phyloP scores from a whole-genome alignment of 2,329 filamentous ascomycete species.

The Escovopsis sp. region DNA sequence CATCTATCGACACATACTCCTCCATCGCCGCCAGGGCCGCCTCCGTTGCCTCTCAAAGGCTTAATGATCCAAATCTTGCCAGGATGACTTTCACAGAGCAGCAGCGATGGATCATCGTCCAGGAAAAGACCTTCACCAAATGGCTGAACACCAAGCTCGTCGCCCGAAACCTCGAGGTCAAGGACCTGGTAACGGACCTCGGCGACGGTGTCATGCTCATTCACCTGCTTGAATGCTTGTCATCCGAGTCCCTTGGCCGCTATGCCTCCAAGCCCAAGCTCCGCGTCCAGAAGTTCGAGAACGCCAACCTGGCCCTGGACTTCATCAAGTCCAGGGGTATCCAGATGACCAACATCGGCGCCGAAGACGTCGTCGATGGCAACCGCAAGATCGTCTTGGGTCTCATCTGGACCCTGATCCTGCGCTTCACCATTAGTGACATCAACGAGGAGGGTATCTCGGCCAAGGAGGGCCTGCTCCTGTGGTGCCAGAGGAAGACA shows the following conservation, averaged over 20 bases:
- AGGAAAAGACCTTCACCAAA: conserved; percentile 99
- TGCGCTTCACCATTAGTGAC: conserved; percentile 95
- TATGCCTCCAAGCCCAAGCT: conserved; percentile 95
- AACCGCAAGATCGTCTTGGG: conserved; percentile 96
- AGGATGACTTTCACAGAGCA: conserved; percentile 52
- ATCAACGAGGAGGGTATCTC: conserved; percentile 98
- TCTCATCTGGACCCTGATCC: conserved; percentile 95
- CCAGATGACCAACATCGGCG: conserved; percentile 96
- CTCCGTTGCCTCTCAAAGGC: conserved; percentile 25
- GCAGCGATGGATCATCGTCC: conserved; percentile 62
- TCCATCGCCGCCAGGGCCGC: conserved; percentile 15
- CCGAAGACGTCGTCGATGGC: conserved; percentile 94
- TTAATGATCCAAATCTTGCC: conserved; percentile 34
- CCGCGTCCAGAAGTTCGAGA: conserved; percentile 93
- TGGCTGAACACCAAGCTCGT: conserved; percentile 95
- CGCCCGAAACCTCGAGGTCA: conserved; percentile 61
- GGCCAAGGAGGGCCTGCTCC: conserved; percentile 82
- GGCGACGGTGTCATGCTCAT: conserved; percentile 93
- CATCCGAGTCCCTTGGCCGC: conserved; percentile 83
- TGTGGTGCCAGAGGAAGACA: conserved; percentile 98
- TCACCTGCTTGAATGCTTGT: conserved; percentile 92
- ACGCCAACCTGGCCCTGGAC: conserved; percentile 88
- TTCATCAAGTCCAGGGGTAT: conserved; percentile 86
- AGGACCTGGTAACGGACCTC: conserved; percentile 77
- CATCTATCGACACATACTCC: conserved; percentile 21